A percentile compares a stretch with the other conserved stretches of the same genome.
These are phyloP conservation scores for Colletotrichum orchidophilum DNA, from an alignment of 2,329 filamentous ascomycete genomes.

Conservation along the genomic window DNA sequence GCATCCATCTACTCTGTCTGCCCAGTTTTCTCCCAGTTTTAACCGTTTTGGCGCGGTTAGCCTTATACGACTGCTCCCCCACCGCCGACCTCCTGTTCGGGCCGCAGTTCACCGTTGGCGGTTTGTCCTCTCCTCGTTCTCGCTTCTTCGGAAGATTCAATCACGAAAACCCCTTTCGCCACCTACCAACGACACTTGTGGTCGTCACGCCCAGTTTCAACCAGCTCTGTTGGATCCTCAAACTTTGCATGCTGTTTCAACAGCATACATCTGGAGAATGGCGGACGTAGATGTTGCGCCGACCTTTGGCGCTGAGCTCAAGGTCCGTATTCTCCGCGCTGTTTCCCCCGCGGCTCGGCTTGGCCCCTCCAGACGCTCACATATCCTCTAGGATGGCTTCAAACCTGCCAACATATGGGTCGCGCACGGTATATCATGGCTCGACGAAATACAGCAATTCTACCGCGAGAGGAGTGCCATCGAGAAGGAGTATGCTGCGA, in stretches of 20 bases:
- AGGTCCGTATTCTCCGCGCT: slow-evolving; percentile 64
- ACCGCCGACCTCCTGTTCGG: slow-evolving; percentile 26
- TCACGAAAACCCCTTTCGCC: slow-evolving; percentile 6
- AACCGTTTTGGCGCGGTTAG: slow-evolving; percentile 31
- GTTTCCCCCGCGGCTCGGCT: slow-evolving; percentile 3
- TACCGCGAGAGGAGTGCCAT: slow-evolving; percentile 94
- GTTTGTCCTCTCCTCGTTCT: slow-evolving; percentile 25
- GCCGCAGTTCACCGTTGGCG: slow-evolving; percentile 22
- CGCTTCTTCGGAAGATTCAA: slow-evolving; percentile 24
- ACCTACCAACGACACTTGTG: slow-evolving; percentile 1
- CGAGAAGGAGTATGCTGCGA: slow-evolving; percentile 95
- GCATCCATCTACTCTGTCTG: slow-evolving; percentile 18
- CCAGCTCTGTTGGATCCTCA: neutral
- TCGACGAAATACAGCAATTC: slow-evolving; percentile 96
- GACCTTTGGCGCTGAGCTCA: slow-evolving; percentile 92
- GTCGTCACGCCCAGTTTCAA: neutral
- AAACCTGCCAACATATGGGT: slow-evolving; percentile 95
- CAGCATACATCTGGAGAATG: slow-evolving; percentile 58
- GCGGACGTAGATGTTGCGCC: slow-evolving; percentile 84
- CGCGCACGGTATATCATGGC: slow-evolving; percentile 87
- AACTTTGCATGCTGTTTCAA: slow-evolving; percentile 24
- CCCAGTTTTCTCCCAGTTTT: slow-evolving; percentile 24
- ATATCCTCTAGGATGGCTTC: slow-evolving; percentile 81
- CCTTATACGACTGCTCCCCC: slow-evolving; percentile 28
- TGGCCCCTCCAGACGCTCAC: slow-evolving; percentile 28